Base-by-base conservation (phyloP, 2,329 filamentous ascomycete genomes). In the Didymella keratinophila region DNA sequence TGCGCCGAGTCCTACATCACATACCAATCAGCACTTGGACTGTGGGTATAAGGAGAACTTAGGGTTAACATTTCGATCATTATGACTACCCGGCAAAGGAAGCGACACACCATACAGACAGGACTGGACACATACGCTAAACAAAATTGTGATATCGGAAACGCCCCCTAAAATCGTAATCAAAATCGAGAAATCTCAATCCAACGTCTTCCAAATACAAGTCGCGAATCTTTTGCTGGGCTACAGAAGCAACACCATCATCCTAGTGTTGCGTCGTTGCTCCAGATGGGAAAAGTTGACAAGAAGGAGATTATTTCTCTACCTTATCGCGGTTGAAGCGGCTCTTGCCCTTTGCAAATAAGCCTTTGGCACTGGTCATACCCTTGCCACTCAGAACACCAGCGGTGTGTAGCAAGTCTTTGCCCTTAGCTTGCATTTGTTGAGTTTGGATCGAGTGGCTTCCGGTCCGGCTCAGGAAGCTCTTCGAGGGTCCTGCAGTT, bases 271-370 rank as follows among this genome's bases (percentile, higher is more conserved):
- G 27, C 30, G 16, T 57, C 52, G 50, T 63, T 32, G 43, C 45
- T 52, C 53, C 49, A 52, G 50, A 7, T 7, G 21, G 61, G 62
- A 58, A 47, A 56, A 62, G 58, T 50, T 65, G 43, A 58, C 42
- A 61, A 18, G 53, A 72, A 76, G 71, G 78, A 85, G 85, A 82
- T 89, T 80, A 87, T 85, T 83, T 80, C 88, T 92, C 92, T 90
- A 93, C 91, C 91, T 96, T 96, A 78, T 95, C 91, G 73, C 78
- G 78, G 76, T 82, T 82, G 71, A 97, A 87, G 78, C 92, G 94
- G 79, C 86, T 94, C 80, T 91, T 94, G 67, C 93, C 92, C 80
- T 96, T 96, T 65, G 90, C 92, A 76, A 97, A 89, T 64, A 97
- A 78, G 51, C 93, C 94, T 81, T 97, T 97, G 47, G 93, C 93